Conservation (phyloP, 192 early-diverging fungal species). For the Coemansia erecta region DNA sequence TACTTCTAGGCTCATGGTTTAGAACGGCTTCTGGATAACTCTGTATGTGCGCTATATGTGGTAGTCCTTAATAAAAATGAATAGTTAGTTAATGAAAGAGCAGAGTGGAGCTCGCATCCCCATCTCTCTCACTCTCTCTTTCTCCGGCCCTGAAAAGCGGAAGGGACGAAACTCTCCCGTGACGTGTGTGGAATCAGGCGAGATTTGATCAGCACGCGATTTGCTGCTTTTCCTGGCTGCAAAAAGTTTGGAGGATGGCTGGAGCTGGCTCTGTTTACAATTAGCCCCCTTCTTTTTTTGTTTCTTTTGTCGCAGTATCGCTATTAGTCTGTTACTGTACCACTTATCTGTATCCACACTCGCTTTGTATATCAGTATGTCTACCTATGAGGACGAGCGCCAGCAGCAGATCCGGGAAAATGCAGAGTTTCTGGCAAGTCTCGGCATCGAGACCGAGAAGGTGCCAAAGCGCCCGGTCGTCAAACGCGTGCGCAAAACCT, state of each 20-base stretch:
- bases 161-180: no score
- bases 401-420: constrained; percentile 40
- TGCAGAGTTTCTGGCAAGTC: constrained; percentile 28
- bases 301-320: neutral
- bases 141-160: neutral
- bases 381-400: constrained; percentile 31
- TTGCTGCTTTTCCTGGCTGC: no score
- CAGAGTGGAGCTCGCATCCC: neutral
- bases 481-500: neutral
- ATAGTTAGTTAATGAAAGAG: neutral
- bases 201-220: no score
- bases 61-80: neutral
- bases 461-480: neutral
- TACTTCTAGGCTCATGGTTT: constrained; percentile 22
- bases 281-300: neutral
- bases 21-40: neutral
- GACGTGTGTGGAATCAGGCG: no score
- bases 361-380: neutral
- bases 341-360: neutral
- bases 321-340: neutral
- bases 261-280: no score
- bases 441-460: constrained; percentile 14
- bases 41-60: neutral
- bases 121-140: neutral
- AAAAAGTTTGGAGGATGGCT: no score